These are phyloP conservation scores for Zasmidium citrigriseum DNA, from an alignment of 2,329 filamentous ascomycete species.

Conservation along the genomic window DNA sequence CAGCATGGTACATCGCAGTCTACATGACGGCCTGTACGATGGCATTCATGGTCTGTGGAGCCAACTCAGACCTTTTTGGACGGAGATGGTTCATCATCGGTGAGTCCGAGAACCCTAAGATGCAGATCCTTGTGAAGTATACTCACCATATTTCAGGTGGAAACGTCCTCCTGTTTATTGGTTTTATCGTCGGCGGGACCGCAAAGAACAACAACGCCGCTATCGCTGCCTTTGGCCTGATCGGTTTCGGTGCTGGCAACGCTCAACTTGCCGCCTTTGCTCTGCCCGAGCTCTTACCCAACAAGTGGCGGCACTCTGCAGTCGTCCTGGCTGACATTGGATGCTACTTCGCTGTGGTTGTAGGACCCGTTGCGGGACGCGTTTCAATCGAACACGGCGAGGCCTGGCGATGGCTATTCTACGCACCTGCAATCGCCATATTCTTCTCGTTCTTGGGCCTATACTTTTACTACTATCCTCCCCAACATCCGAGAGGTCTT, in stretches of 20 bases:
- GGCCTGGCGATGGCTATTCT: slow-evolving; percentile 44
- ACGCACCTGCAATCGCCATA: slow-evolving; percentile 36
- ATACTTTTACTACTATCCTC: slow-evolving; percentile 43
- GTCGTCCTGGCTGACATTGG: slow-evolving; percentile 27
- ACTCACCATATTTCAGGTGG: slow-evolving; percentile 8
- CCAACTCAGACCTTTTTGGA: slow-evolving; percentile 13
- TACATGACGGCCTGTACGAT: slow-evolving; percentile 11
- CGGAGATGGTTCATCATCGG: slow-evolving; percentile 13
- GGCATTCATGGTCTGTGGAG: slow-evolving; percentile 13
- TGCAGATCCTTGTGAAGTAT: not conserved
- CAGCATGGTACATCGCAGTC: slow-evolving; percentile 2
- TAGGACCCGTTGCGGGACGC: slow-evolving; percentile 49
- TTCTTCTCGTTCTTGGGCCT: slow-evolving; percentile 48
- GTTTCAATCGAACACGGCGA: slow-evolving; percentile 41
- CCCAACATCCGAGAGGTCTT: slow-evolving; percentile 37
- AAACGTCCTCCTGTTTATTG: slow-evolving; percentile 6
- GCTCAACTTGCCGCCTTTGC: slow-evolving; percentile 23
- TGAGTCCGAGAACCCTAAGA: not conserved
- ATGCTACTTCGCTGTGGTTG: slow-evolving; percentile 48
- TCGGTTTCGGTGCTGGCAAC: slow-evolving; percentile 21
- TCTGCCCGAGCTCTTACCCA: slow-evolving; percentile 16
- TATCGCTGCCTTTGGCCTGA: slow-evolving; percentile 11
- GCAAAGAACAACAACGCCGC: not conserved
- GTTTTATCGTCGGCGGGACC: not conserved
- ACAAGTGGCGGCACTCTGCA: slow-evolving; percentile 28